phyloP scores from a whole-genome alignment of 140 eudicot genomes.

The Stevia rebaudiana region DNA sequence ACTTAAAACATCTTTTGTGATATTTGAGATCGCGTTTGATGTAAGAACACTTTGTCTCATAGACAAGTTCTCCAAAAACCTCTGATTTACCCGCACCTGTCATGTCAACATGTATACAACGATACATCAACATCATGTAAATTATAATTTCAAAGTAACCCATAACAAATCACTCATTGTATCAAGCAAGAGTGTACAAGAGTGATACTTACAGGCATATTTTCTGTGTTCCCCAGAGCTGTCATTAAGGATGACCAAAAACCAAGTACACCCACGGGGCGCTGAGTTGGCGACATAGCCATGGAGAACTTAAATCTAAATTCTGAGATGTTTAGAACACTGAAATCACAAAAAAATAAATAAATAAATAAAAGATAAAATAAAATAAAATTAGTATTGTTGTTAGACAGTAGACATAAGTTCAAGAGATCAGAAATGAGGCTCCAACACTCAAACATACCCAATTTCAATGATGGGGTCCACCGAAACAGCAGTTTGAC shows the following conservation, averaged over 20 bases:
- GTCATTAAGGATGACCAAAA: conserved; percentile 99
- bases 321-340: conserved; percentile 87
- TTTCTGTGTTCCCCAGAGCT: conserved; percentile 96
- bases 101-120: conserved; percentile 27
- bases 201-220: conserved; percentile 72
- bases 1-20: conserved; percentile 82
- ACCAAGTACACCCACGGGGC: conserved; percentile 98
- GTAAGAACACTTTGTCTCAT: conserved; percentile 81
- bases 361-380: too few relatives aligned
- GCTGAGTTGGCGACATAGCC: conserved; percentile 99
- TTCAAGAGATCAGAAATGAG: not conserved
- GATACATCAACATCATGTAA: conserved; percentile 5
- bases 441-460: conserved; percentile 33
- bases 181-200: not conserved
- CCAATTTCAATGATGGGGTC: conserved; percentile 90
- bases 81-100: conserved; percentile 80
- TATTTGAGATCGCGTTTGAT: conserved; percentile 60
- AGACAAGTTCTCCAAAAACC: conserved; percentile 69
- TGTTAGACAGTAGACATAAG: conserved; percentile 7
- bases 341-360: conserved; percentile 30
- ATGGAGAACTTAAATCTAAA: conserved; percentile 84
- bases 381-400: not conserved
- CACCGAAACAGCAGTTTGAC: conserved; percentile 68
- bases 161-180: not conserved
- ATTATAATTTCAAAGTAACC: not conserved